phyloP scores from a whole-genome alignment of 2,329 filamentous ascomycete species.

The Alternaria viburni region DNA sequence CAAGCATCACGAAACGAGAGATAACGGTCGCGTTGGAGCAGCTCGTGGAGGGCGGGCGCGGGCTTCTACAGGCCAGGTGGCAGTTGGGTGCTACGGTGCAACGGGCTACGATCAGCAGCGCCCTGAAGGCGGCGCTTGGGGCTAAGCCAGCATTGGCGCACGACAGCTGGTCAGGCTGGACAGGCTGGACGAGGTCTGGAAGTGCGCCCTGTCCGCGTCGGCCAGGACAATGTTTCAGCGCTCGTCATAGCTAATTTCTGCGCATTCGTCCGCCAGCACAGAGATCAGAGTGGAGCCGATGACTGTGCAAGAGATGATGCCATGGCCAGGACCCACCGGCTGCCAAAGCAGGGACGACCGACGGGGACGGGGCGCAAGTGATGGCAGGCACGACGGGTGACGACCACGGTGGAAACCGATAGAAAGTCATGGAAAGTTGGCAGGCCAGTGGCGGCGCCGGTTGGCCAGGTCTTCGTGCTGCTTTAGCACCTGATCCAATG shows the following conservation, averaged over 20 bases:
- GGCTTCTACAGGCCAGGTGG: conserved; percentile 37
- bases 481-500: conserved; percentile 15
- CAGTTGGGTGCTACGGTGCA: conserved; percentile 18
- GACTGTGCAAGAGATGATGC: background rate
- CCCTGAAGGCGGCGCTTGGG: conserved; percentile 18
- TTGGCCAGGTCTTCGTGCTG: conserved; percentile 15
- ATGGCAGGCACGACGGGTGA: background rate
- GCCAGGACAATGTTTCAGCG: conserved; percentile 32
- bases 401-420: conserved; percentile 13
- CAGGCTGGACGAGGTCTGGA: conserved; percentile 8
- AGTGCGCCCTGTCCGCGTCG: background rate
- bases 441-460: conserved; percentile 17
- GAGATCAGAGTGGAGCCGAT: background rate
- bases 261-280: background rate
- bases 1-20: conserved; percentile 30
- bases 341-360: conserved; percentile 6
- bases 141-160: conserved; percentile 27
- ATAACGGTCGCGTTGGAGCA: conserved; percentile 30
- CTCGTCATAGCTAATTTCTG: conserved; percentile 2
- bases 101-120: conserved; percentile 18
- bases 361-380: background rate
- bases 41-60: conserved; percentile 11
- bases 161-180: conserved; percentile 18
- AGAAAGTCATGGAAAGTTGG: conserved; percentile 22
- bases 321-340: background rate